Base-by-base conservation (phyloP, 179 eudicot species). In the Vitellaria paradoxa region DNA sequence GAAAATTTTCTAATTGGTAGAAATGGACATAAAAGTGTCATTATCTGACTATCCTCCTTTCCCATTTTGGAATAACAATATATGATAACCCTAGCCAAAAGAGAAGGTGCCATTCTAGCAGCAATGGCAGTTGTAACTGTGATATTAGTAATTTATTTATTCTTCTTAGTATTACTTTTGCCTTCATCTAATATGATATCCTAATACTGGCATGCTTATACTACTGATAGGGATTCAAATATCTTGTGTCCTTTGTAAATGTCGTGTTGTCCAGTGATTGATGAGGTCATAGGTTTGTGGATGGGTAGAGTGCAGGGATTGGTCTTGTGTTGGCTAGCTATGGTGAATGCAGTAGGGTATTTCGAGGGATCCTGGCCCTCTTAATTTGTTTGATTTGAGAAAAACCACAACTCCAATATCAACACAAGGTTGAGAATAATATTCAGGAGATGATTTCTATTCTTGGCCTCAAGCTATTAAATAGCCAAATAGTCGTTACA, bases 211-310 rank as follows among this genome's bases (percentile, higher is more conserved):
- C 47, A 37, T 30, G 13, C 57, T 53, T 53, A 53, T 9, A 53
- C 71, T 5, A 13, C 71, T 45, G 45, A 40, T 24, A 42, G 9
- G 11, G 52, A 67, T 67, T 52, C 13, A 8, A 23, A 67, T 45
- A 52, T 67, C 52, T 24, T 67, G 53, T 14, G 42, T 67, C 71
- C 71, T 67, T 67, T 67, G 9, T 21, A 45, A 67, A 14, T 26
- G n/a, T 67, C 17, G 52, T 3, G 37, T 30, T 30, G 37, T 30
- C 37, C 2, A 30, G 37, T 30, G 37, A 2, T 30, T 30, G 37
- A 1, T 30, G 1, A 2, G 37, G 37, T 30, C 37, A 30, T 30
- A 30, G 37, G 37, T 30, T 30, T 30, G 37, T 30, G 37, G 37
- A 30, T 30, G 37, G 1, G 37, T 30, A 30, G 37, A 30, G 37